Base-by-base conservation (phyloP, 805 yeast species). In the Candida sanyiensis region DNA sequence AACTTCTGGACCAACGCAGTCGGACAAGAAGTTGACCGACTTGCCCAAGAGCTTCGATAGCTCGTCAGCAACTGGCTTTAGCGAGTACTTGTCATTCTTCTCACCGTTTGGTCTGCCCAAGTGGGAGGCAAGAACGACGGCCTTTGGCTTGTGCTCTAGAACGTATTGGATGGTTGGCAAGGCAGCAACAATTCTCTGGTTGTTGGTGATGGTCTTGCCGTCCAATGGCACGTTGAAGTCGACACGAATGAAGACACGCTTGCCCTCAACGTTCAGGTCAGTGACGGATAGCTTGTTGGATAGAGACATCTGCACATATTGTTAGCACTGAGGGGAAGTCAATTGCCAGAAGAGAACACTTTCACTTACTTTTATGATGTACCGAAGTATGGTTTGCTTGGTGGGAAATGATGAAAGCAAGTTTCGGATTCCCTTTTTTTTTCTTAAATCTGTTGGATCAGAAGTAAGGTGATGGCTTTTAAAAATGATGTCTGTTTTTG, bases 71-170 rank as follows among this genome's bases (percentile, higher is more conserved):
- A 93, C 94, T 52, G 98, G 98, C 61, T 81, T 80, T 59, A 93
- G 74, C 36, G 97, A 88, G 78, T 76, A 90, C 72, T 93, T 93
- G 37, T 73, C 82, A 58, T 69, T 77, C 47, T 63, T 74, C 70
- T 86, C 88, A 64, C 99, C 99, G 65, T 93, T 93, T 68, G 99
- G 99, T 75, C 99, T 88, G 62, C 99, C 99, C 66, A 93, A 77
- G 67, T 93, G 99, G 45, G 97, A 89, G 51, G 97, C 97, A 56
- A 93, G 77, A 54, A 93, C 73, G 52, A 93, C 81, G 52, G 79
- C 86, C 75, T 83, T 87, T 62, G 99, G 96, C 59, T 83, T 77
- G 54, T 90, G 82, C 62, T 85, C 90, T 63, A 84, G 72, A 39
- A 90, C 97, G 66, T 90, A 93, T 70, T 94, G 68, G 73, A 93